A percentile compares a stretch with the other conserved stretches of the same genome.
Conservation (phyloP, 805 yeast genomes). For the Candida sonorensis region DNA sequence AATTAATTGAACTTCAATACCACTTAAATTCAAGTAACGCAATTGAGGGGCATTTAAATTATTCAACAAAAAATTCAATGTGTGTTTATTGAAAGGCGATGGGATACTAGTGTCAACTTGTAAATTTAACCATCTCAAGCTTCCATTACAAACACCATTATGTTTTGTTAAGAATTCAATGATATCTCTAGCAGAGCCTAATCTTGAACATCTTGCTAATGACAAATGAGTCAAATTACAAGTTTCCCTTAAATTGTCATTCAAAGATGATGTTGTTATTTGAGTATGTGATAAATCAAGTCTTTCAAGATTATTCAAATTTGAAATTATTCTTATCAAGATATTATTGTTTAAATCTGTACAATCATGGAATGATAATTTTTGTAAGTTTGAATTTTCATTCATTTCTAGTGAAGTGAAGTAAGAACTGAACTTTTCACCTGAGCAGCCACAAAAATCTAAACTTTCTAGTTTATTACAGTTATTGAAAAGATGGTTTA, state of each 20-base stretch:
- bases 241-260: conserved; percentile 42
- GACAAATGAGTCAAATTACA: conserved; percentile 71
- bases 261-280: conserved; percentile 56
- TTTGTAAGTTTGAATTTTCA: conserved; percentile 25
- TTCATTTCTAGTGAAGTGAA: conserved; percentile 30
- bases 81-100: conserved; percentile 39
- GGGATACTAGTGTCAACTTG: conserved; percentile 50
- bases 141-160: conserved; percentile 45
- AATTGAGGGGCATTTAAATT: conserved; percentile 38
- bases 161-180: conserved; percentile 65
- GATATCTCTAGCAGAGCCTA: conserved; percentile 62
- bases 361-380: conserved; percentile 82
- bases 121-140: conserved; percentile 44
- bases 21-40: conserved; percentile 44
- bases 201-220: conserved; percentile 53
- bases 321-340: conserved; percentile 51
- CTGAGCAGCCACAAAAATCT: no score
- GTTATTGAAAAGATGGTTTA: conserved; percentile 47
- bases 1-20: conserved; percentile 38
- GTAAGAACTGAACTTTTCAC: no score
- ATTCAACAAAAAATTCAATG: conserved; percentile 36
- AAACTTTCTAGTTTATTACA: conserved; percentile 55
- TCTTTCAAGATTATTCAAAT: conserved; percentile 48
- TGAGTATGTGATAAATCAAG: conserved; percentile 80
- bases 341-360: conserved; percentile 61